Evolutionary conservation across 1,284 basidiomycete genomes (phyloP), one percentile per base, ranked within the genome.

Genomic region (Pascua sp.): DNA sequence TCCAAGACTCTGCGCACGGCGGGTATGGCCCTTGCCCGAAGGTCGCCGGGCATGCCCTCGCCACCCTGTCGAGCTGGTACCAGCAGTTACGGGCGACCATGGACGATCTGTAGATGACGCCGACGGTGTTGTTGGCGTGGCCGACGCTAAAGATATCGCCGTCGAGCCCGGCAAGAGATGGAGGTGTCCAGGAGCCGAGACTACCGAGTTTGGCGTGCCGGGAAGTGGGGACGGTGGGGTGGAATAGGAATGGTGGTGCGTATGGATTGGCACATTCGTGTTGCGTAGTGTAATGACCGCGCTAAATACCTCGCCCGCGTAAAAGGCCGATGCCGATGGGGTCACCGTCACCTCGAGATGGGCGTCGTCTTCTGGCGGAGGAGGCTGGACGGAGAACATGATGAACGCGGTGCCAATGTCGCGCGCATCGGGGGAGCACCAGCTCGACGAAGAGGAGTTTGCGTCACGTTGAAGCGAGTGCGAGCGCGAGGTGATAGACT

Each of bases 241-340:
- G 24, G 24, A 32, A 32, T 32, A 32, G 24, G 24, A 32, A 32
- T 32, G 24, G 24, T 32, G 24, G 24, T 32, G n/a, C 9, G 46
- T 18, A 41, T 41, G 46, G 8, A 47, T 40, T 5, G 55, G 56
- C 8, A 56, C 11, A 37, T 83, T 84, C 8, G 86, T 88, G 73
- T 95, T 96, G 47, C 88, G 88, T 76, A 96, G 91, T 0, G 89
- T 88, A 69, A 97, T 86, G 5, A 84, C 87, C 15, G 90, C 90
- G 8, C 85, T 81, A 75, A 95, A 90, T 0, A 84, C 80, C 74
- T 97, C 93, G 59, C 93, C 93, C 1, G 93, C 91, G 74, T 94
- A 97, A 78, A 89, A 96, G 0, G 90, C 90, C 0, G 90, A 89
- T 62, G 92, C 88, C 0, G 87, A 82, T 4, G 93, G 93, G 0